Percentiles rank a stretch among this genome's conserved stretches.
Evolutionary conservation across 202 grass and related monocot species (phyloP).

Genomic region (Cymbopogon flexuosus): DNA sequence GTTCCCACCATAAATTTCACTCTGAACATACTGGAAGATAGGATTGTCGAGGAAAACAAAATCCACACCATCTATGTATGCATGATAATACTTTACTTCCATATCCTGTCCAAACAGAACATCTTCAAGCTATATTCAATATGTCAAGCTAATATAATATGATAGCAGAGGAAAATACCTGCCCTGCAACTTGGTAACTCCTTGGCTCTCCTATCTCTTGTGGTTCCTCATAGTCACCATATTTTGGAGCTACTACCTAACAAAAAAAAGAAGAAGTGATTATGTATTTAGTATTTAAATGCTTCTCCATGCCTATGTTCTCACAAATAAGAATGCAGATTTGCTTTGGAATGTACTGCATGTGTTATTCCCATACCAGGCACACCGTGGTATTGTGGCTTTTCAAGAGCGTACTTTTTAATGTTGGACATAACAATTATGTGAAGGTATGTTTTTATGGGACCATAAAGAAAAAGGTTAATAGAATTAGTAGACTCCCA

Average conservation of each 20-base stretch:
- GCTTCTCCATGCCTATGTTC: neutral
- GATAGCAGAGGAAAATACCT: constrained; percentile 50
- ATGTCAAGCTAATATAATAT: neutral
- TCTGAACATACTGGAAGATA: constrained; percentile 60
- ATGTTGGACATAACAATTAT: neutral
- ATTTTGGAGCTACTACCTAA: constrained; percentile 79
- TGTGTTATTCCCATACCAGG: neutral
- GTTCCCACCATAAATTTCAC: constrained; percentile 86
- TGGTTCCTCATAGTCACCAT: constrained; percentile 61
- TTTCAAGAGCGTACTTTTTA: neutral
- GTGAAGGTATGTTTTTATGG: neutral
- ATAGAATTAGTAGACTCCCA: neutral
- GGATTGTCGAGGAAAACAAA: constrained; percentile 89
- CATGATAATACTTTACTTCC: constrained; percentile 84
- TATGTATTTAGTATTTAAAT: constrained; percentile 1
- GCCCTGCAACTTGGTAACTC: constrained; percentile 69
- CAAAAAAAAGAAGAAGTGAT: constrained; percentile 13
- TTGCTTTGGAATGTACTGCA: neutral
- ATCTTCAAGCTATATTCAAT: neutral
- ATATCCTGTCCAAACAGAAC: constrained; percentile 56
- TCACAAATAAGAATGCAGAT: neutral
- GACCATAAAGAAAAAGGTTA: neutral
- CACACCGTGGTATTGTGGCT: neutral
- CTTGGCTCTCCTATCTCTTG: constrained; percentile 60
- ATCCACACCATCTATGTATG: constrained; percentile 82